phyloP scores from a whole-genome alignment of 169 alveolate species.

The Babesia bovis region DNA sequence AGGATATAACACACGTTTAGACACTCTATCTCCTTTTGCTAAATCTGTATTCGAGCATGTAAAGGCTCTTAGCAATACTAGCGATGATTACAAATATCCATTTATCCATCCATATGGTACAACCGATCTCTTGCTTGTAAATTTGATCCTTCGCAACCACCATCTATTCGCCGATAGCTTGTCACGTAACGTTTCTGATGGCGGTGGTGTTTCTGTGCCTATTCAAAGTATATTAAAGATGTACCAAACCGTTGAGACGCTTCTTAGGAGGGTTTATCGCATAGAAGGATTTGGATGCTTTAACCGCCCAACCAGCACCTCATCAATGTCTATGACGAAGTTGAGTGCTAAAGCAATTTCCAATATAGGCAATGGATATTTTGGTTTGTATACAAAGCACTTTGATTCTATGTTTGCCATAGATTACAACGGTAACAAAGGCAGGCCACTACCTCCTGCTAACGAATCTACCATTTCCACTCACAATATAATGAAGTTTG shows the following conservation, averaged over 20 bases:
- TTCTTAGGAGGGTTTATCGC: conserved; percentile 5
- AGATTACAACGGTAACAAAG: neutral
- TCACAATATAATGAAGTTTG: conserved; percentile 14
- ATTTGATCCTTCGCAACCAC: conserved; percentile 7
- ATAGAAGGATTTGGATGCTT: neutral
- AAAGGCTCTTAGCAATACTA: conserved; percentile 68
- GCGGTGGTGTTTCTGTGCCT: neutral
- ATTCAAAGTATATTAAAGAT: neutral
- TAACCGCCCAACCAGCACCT: neutral
- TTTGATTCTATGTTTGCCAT: conserved; percentile 10
- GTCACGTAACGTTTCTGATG: neutral
- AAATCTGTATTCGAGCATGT: conserved; percentile 91
- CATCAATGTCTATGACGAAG: neutral
- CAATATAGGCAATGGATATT: conserved; percentile 6
- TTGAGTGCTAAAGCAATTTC: conserved; percentile 5
- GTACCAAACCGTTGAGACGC: neutral
- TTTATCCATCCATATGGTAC: conserved; percentile 31
- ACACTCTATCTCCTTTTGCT: conserved; percentile 91
- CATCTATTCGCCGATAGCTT: neutral
- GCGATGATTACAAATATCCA: conserved; percentile 28
- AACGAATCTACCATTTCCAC: too few species aligned
- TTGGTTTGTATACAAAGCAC: conserved; percentile 20
- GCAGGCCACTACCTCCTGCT: too few species aligned
- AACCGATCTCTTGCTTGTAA: conserved; percentile 41
- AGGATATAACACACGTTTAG: conserved; percentile 94